Evolutionary conservation across 805 yeast genomes (phyloP).

Genomic region (Wickerhamiella galacta): DNA sequence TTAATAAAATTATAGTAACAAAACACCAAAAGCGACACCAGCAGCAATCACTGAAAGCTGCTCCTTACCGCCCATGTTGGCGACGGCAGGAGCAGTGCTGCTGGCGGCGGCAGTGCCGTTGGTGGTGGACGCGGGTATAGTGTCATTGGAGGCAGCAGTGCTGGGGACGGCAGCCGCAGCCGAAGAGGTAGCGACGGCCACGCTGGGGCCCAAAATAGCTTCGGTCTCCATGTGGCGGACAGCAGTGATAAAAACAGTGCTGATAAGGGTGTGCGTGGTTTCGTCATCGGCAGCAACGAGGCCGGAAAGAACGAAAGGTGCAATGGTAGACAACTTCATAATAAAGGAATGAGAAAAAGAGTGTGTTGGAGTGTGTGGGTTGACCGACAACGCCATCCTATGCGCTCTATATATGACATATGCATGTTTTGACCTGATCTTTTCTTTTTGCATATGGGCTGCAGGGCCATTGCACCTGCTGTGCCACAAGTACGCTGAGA

Average conservation of each 20-base stretch:
- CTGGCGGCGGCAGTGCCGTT: neutral
- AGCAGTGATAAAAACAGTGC: slow-evolving; percentile 6
- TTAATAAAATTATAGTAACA: slow-evolving; percentile 2
- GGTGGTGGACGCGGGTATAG: slow-evolving; percentile 12
- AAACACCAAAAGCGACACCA: slow-evolving; percentile 6
- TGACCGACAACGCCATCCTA: too few relatives aligned
- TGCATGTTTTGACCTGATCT: too few relatives aligned
- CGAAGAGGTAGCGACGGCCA: slow-evolving; percentile 1
- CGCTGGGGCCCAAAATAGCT: neutral
- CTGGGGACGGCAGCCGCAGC: slow-evolving; percentile 4
- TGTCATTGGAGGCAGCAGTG: slow-evolving; percentile 1
- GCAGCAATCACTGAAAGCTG: slow-evolving; percentile 9
- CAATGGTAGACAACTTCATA: slow-evolving; percentile 1
- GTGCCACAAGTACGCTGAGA: neutral
- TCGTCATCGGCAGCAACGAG: slow-evolving; percentile 5
- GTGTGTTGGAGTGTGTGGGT: neutral
- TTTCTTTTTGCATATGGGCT: too few relatives aligned
- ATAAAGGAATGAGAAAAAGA: neutral
- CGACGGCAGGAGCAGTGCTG: slow-evolving; percentile 10
- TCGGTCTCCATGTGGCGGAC: slow-evolving; percentile 2
- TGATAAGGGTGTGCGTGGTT: neutral
- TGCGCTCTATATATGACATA: too few relatives aligned
- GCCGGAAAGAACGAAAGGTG: slow-evolving; percentile 5
- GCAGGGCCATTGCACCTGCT: neutral
- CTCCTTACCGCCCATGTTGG: slow-evolving; percentile 3